Base-by-base conservation (phyloP, 1,284 basidiomycete species). In the Ustilago hordei region DNA sequence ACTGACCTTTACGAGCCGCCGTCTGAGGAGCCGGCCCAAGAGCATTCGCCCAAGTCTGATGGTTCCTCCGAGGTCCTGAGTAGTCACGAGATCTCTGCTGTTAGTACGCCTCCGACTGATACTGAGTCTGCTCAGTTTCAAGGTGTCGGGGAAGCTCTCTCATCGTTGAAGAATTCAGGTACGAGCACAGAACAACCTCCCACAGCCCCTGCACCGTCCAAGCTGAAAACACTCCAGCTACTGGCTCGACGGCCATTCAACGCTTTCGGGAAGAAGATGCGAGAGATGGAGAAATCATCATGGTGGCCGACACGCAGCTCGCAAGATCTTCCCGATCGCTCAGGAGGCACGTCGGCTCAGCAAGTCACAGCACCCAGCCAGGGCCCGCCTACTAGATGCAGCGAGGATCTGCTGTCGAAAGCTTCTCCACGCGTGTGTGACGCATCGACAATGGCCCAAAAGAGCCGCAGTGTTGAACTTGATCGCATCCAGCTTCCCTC, bases 161-260 rank as follows among this genome's bases (percentile, higher is more conserved):
- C 43, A 19, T 28, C 23, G 45, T 11, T 23, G 12, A 35, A 48
- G 17, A 23, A 13, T 12, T 8, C 36, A 15, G 13, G 13, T 11
- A 32, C 53, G 2, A 35, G 45, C 8, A 38, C n/a, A 45, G 17
- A 52, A 6, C 47, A 41, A 7, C 8, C 15, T 3, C 23, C 39
- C n/a, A 12, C 64, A 38, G n/a, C 39, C 6, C 39, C 61, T 1
- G 50, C 48, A 2, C 36, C 45, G 4, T 57, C 65, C 9, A 73
- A 73, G 55, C 65, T 73, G 58, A 73, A 68, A 34, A 68, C 70
- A 2, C 64, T 73, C 3, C 70, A 73, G 45, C 50, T 73, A 9
- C 62, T 73, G 0, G 70, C 70, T 2, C 47, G 70, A 35, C 70
- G 64, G 0, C 70, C 70, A 12, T 73, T 68, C 55, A 57, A 56